Evolutionary conservation across 805 yeast species (phyloP).

Genomic region (Zygosaccharomyces bailii): DNA sequence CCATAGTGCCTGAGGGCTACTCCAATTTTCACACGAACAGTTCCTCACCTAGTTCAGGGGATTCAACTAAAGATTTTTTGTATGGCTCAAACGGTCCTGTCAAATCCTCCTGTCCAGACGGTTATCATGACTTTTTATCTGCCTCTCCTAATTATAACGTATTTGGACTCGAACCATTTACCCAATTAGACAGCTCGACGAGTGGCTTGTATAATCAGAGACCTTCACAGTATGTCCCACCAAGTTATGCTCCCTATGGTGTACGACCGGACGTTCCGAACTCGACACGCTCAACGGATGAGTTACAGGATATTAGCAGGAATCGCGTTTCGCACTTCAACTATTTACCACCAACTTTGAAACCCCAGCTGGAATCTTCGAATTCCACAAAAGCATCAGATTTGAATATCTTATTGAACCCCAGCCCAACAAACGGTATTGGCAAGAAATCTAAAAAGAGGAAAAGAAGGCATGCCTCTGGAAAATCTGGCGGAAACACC

Average conservation of each 20-base stretch:
- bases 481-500: conserved; percentile 11
- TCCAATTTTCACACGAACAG: conserved; percentile 1
- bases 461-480: conserved; percentile 11
- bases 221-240: conserved; percentile 3
- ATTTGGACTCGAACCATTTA: conserved; percentile 22
- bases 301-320: conserved; percentile 46
- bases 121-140: conserved; percentile 22
- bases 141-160: conserved; percentile 23
- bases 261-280: conserved; percentile 16
- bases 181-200: conserved; percentile 8
- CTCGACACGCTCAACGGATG: conserved; percentile 23
- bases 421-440: conserved; percentile 15
- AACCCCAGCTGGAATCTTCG: conserved; percentile 65
- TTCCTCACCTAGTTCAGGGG: conserved; percentile 6
- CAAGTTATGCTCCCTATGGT: conserved; percentile 9
- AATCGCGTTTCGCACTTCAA: conserved; percentile 68
- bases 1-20: background rate
- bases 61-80: conserved; percentile 1
- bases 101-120: background rate
- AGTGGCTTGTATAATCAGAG: background rate
- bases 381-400: conserved; percentile 46
- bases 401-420: conserved; percentile 45
- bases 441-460: conserved; percentile 13
- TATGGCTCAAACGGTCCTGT: background rate
- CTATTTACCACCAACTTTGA: conserved; percentile 69